These are phyloP conservation scores for Quercus rubra DNA, from an alignment of 306 rosid species.

Conservation along the genomic window DNA sequence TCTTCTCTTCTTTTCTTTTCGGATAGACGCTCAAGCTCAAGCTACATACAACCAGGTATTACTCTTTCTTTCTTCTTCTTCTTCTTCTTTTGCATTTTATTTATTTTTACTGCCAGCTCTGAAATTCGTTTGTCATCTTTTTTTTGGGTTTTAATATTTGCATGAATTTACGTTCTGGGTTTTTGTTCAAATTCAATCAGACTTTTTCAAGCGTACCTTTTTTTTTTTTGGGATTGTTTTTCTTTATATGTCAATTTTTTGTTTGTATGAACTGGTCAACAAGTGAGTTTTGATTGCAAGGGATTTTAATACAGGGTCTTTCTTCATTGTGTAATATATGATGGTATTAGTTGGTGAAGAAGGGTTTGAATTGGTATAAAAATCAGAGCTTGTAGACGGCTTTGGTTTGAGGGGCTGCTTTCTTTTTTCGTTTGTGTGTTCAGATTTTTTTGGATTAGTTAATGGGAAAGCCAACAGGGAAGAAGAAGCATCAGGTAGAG, in stretches of 20 bases:
- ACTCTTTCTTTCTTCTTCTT: background rate
- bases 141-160: background rate
- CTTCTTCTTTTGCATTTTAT: background rate
- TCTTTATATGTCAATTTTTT: background rate
- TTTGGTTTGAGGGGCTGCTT: conserved; percentile 8
- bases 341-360: conserved; percentile 8
- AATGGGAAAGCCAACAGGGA: conserved; percentile 85
- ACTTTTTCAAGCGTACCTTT: background rate
- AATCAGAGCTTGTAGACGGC: conserved; percentile 20
- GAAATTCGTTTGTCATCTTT: background rate
- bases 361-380: conserved; percentile 9
- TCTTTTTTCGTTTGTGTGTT: background rate
- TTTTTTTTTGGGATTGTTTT: background rate
- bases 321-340: background rate
- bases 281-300: background rate
- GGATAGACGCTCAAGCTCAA: background rate
- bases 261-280: background rate
- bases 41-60: background rate
- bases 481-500: conserved; percentile 53
- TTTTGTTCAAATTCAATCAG: background rate
- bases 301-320: background rate
- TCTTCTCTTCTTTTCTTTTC: background rate
- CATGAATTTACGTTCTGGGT: conserved; percentile 3
- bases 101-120: background rate
- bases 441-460: background rate